Base-by-base conservation (phyloP, 495 filamentous ascomycete genomes). In the Staphylotrichum longicolle region DNA sequence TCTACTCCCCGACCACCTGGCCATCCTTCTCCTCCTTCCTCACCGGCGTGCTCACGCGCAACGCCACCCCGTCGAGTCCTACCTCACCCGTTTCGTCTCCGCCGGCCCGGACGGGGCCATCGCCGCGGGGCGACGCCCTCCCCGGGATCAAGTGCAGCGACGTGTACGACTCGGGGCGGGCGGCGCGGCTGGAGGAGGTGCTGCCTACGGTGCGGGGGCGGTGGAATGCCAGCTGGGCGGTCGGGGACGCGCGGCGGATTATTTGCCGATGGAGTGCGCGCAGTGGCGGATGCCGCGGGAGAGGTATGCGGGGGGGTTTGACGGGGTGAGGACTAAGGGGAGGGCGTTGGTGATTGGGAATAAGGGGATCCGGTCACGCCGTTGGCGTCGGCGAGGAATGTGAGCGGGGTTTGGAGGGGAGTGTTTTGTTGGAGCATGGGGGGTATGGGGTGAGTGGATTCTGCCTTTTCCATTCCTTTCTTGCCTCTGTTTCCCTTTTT, bases 351-450 rank as follows among this genome's bases (percentile, higher is more conserved):
- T 82, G 27, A 71, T 80, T 15, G 74, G 75, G 2, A 82, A 78
- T 57, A 73, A 68, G 0, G 63, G 7, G 80, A 82, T 56, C 68
- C 73, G 1, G 65, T 72, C 37, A 82, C 81, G 0, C 77, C 81
- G 12, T 58, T 82, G 8, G 59, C 61, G 10, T 77, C 71, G 7
- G 85, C 84, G 2, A 71, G 73, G 44, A 81, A 82, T 54, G 77
- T 83, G 67, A 80, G 78, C 35, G 56, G 1, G 72, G 67, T 0
- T 84, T 86, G 51, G 74, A 80, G 34, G 81, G 78, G 1, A 86
- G 83, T 11, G 75, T 73, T 7, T 61, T 85, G 9, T 70, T 85
- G 12, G 71, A 79, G 61, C 46, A 57, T 12, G 7, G 39, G 20
- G 61, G 47, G 5, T 57, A 47, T 39, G 61, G 61, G 9, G 59